Evolutionary conservation across 495 filamentous ascomycete species (phyloP), one percentile per base, ranked within the genome.

Genomic region (Lindgomyces ingoldianus): DNA sequence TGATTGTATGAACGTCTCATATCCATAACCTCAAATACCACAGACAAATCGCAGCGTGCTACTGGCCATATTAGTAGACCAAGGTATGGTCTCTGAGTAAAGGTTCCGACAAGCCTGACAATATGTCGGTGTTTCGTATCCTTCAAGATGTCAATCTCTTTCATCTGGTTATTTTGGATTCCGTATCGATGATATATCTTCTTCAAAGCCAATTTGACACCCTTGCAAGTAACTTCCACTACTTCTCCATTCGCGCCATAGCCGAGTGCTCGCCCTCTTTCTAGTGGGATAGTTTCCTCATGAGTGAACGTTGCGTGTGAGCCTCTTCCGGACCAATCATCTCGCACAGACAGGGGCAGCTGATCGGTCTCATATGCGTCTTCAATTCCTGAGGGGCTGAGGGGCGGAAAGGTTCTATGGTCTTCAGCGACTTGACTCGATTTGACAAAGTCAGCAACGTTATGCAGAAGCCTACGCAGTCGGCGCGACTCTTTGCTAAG

Each of bases 131-230:
- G 57, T 6, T 18, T 18, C 19, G 51, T 24, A 18, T 60, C 51
- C 47, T 60, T 60, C 8, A 60, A 41, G 27, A 60, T 41, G 11
- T 11, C 27, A 8, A 60, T 60, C 45, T 60, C 57, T 14, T 6
- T 14, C 33, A 39, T 6, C 27, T 33, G 49, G 12, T 26, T 49
- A 29, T 39, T 36, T 3, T 19, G 21, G 24, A 56, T 55, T 30
- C 45, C 56, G 10, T 26, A 14, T 3, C 60, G 16, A 19, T 49
- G 56, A 21, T 55, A 57, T 21, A 18, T 41, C 41, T 19, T 55
- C 50, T 62, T 62, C 60, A 52, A 62, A 41, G 60, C 60, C 14
- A 62, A 14, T 11, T 33, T 49, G 29, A 56, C 33, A 18, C 60
- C 60, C 41, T 62, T 54, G 50, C 51, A 56, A n/a, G 14, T 14